Evolutionary conservation across 768 basidiomycete genomes (phyloP).

Genomic region (Artomyces pyxidatus): DNA sequence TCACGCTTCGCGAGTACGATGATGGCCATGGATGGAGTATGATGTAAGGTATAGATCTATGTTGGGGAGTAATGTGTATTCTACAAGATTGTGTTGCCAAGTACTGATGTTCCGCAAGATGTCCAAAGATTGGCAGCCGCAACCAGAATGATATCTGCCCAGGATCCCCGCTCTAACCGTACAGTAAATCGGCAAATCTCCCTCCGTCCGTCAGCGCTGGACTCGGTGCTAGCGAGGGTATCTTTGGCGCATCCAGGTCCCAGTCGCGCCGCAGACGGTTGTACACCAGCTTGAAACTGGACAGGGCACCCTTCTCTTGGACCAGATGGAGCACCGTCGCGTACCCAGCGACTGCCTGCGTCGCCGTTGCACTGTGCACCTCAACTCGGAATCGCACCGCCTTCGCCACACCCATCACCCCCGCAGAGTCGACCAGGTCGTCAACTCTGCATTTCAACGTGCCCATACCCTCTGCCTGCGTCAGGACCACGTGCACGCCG

Average conservation of each 20-base stretch:
- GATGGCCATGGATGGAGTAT: slow-evolving; percentile 27
- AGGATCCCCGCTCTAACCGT: slow-evolving; percentile 14
- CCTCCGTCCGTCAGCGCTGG: slow-evolving; percentile 24
- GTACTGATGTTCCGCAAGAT: slow-evolving; percentile 12
- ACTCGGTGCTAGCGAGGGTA: slow-evolving; percentile 18
- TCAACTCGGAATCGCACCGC: slow-evolving; percentile 81
- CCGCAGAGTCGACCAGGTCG: slow-evolving; percentile 51
- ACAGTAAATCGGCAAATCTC: slow-evolving; percentile 28
- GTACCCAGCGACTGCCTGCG: slow-evolving; percentile 39
- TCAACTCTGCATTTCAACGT: slow-evolving; percentile 73
- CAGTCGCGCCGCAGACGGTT: slow-evolving; percentile 59
- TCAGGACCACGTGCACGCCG: slow-evolving; percentile 60
- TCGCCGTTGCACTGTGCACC: slow-evolving; percentile 36
- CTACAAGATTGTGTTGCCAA: slow-evolving; percentile 4
- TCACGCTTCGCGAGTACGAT: slow-evolving; percentile 32
- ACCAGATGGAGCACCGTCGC: slow-evolving; percentile 56
- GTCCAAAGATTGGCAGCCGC: neutral
- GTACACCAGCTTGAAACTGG: slow-evolving; percentile 71
- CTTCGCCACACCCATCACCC: slow-evolving; percentile 49
- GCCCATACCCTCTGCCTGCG: slow-evolving; percentile 53
- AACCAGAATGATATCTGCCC: no score
- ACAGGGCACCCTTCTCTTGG: slow-evolving; percentile 82
- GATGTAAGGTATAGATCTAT: slow-evolving; percentile 7
- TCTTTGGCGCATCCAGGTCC: slow-evolving; percentile 44
- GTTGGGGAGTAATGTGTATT: no score